These are phyloP conservation scores for Ophiocordyceps camponoti-leonardi DNA, from an alignment of 2,329 filamentous ascomycete species.

Conservation along the genomic window DNA sequence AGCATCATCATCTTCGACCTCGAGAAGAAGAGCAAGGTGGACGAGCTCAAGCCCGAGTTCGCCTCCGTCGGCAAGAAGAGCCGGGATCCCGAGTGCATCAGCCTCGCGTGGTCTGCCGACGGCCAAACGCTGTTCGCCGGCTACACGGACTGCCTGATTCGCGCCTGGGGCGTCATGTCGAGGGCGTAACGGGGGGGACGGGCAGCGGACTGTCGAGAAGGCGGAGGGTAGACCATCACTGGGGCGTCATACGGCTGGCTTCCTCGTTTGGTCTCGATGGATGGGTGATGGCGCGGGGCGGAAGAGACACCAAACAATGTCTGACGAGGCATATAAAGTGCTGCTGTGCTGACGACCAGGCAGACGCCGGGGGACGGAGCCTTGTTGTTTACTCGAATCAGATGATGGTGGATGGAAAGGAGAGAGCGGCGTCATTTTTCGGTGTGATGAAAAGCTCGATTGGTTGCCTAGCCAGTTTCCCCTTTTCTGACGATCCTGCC, in stretches of 20 bases:
- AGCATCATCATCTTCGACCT: constrained; percentile 99
- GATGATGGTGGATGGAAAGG: too few species aligned
- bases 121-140: constrained; percentile 98
- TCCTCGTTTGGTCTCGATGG: constrained; percentile 27
- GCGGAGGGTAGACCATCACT: constrained; percentile 22
- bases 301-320: constrained; percentile 10
- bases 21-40: constrained; percentile 99
- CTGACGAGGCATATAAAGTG: constrained; percentile 8
- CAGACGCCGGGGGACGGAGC: not conserved
- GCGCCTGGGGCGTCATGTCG: constrained; percentile 95
- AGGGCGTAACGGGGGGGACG: constrained; percentile 45
- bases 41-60: constrained; percentile 98
- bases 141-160: constrained; percentile 99
- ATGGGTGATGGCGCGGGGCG: constrained; percentile 17
- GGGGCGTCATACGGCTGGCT: constrained; percentile 28
- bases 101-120: constrained; percentile 92
- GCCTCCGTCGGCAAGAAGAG: constrained; percentile 96
- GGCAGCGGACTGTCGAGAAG: constrained; percentile 1
- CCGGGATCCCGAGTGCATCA: constrained; percentile 95
- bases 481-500: not conserved
- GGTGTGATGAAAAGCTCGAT: not conserved
- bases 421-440: not conserved
- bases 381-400: not conserved
- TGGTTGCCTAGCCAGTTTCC: not conserved
- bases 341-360: not conserved